Percentiles rank a stretch among this genome's conserved stretches.
phyloP scores from a whole-genome alignment of 805 yeast genomes.

The Cyberlindnera saturnus region DNA sequence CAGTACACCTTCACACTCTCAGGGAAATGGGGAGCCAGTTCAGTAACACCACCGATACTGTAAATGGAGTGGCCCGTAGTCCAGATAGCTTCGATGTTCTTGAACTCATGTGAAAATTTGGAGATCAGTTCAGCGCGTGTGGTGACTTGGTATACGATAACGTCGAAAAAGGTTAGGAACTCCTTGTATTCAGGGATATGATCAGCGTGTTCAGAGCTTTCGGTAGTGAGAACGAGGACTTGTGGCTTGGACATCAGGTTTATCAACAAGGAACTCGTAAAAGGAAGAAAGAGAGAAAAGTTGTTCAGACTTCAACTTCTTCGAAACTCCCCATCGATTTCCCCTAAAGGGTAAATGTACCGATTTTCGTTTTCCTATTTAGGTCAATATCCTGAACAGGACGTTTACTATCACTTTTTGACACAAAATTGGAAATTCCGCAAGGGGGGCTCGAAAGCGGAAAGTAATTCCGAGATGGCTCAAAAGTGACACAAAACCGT shows the following conservation, averaged over 20 bases:
- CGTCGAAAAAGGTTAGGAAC: constrained; percentile 35
- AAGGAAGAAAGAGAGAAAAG: too few species aligned
- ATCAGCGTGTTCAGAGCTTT: constrained; percentile 41
- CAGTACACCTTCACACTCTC: constrained; percentile 39
- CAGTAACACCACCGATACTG: constrained; percentile 32
- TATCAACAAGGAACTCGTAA: neutral
- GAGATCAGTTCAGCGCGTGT: constrained; percentile 35
- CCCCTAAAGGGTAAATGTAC: too few species aligned
- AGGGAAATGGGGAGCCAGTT: constrained; percentile 43
- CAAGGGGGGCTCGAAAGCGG: too few species aligned
- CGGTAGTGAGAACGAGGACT: constrained; percentile 28
- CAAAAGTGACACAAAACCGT: too few species aligned
- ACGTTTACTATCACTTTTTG: too few species aligned
- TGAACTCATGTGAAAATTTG: constrained; percentile 30
- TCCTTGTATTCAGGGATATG: constrained; percentile 39
- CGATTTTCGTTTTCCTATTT: too few species aligned
- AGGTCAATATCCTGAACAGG: too few species aligned
- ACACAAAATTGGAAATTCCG: too few species aligned
- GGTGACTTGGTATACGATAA: constrained; percentile 32
- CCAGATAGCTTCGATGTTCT: constrained; percentile 43
- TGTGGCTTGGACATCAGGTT: constrained; percentile 18
- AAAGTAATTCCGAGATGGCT: too few species aligned
- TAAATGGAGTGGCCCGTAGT: constrained; percentile 49
- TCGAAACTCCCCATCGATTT: too few species aligned
- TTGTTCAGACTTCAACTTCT: too few species aligned